A percentile compares a stretch with the other conserved stretches of the same genome.
Evolutionary conservation across 768 basidiomycete species (phyloP).

Genomic region (Epithele typhae): DNA sequence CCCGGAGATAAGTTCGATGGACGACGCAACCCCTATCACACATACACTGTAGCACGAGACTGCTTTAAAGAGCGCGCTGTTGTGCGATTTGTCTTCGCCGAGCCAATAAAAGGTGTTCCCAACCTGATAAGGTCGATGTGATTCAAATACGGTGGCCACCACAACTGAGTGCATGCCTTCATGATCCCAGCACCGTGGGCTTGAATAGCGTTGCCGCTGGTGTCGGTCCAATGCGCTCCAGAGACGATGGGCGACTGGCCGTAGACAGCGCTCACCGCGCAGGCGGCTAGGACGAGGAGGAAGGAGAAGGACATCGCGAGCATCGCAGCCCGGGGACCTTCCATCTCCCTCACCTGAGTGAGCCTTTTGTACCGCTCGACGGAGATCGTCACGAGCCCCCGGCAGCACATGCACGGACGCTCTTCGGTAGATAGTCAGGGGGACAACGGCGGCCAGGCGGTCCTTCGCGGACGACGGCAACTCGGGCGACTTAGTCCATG

Average conservation of each 20-base stretch:
- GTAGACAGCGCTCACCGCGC: conserved; percentile 6
- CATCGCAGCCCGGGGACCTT: conserved; percentile 8
- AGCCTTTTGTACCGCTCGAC: conserved; percentile 5
- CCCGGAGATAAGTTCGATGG: not conserved
- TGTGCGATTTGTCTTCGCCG: conserved; percentile 58
- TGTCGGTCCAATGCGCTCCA: conserved; percentile 60
- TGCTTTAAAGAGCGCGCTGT: conserved; percentile 50
- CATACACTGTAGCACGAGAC: conserved; percentile 55
- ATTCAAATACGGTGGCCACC: not conserved
- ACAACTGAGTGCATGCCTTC: conserved; percentile 32
- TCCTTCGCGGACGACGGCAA: no score
- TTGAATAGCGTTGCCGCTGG: conserved; percentile 56
- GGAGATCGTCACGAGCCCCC: no score
- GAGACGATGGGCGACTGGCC: conserved; percentile 45
- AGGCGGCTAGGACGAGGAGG: conserved; percentile 4
- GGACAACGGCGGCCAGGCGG: no score
- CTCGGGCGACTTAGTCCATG: no score
- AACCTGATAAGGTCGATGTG: conserved; percentile 29
- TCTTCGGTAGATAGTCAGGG: no score
- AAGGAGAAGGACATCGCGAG: conserved; percentile 7
- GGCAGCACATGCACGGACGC: no score
- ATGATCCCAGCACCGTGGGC: conserved; percentile 59
- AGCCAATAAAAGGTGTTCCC: conserved; percentile 56
- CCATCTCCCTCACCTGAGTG: not conserved
- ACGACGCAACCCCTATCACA: no score